Conservation (phyloP, 2,329 filamentous ascomycete genomes). For the Penicillium sp. region DNA sequence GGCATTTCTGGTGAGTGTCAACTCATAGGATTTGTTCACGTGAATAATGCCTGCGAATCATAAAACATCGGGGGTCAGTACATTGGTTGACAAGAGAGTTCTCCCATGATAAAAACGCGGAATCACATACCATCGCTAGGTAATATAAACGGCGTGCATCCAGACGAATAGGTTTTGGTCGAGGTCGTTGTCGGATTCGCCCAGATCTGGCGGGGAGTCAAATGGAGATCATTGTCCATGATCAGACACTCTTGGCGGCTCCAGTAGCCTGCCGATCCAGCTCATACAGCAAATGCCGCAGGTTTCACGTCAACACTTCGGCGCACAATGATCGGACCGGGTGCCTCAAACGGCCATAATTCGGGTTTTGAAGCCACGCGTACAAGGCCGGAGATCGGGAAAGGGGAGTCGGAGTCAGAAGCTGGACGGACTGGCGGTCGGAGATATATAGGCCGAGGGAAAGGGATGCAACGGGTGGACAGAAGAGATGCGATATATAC, state of each 20-base stretch:
- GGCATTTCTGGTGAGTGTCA: conserved; percentile 51
- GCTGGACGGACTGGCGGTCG: neutral
- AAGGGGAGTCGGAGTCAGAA: conserved; percentile 3
- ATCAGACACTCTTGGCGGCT: conserved; percentile 21
- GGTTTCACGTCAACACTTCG: neutral
- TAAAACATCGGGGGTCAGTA: conserved; percentile 4
- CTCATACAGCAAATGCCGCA: conserved; percentile 12
- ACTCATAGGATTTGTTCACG: conserved; percentile 41
- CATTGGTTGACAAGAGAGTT: neutral
- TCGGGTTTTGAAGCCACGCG: conserved; percentile 12
- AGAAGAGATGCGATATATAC: neutral
- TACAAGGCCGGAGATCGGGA: conserved; percentile 7
- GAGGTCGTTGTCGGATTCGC: conserved; percentile 40
- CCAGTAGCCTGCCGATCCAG: conserved; percentile 11
- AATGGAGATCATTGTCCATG: conserved; percentile 35
- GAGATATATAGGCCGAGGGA: neutral
- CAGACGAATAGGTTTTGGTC: conserved; percentile 41
- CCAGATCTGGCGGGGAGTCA: conserved; percentile 44
- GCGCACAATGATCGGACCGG: neutral
- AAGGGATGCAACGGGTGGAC: neutral
- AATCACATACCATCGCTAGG: conserved; percentile 55
- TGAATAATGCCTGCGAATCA: conserved; percentile 38
- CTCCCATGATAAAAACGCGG: no score
- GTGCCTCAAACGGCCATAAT: conserved; percentile 15
- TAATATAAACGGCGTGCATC: conserved; percentile 64